These are phyloP conservation scores for Rhizoclosmatium globosum DNA, from an alignment of 192 early-diverging fungal genomes.

Conservation along the genomic window DNA sequence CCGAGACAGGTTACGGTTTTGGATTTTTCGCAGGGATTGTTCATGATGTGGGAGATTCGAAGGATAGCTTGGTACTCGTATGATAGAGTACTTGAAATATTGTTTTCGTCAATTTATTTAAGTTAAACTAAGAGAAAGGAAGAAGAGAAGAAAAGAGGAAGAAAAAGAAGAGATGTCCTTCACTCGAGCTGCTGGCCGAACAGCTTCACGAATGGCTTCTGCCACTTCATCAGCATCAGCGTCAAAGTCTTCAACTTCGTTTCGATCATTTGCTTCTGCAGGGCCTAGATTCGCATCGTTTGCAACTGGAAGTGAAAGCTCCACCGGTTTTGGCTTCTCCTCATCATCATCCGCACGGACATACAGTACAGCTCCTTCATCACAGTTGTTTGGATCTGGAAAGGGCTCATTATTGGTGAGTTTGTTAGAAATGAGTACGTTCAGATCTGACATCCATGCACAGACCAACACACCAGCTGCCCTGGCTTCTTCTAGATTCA, in stretches of 20 bases:
- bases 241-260: neutral
- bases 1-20: too few relatives aligned
- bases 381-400: neutral
- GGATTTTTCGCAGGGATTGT: too few relatives aligned
- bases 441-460: neutral
- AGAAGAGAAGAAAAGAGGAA: neutral
- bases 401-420: neutral
- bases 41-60: too few relatives aligned
- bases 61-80: too few relatives aligned
- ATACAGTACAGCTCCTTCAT: neutral
- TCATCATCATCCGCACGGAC: neutral
- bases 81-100: too few relatives aligned
- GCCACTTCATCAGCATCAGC: neutral
- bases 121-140: neutral
- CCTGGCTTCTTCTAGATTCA: neutral
- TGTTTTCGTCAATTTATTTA: neutral
- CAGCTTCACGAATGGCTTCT: neutral
- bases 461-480: slow-evolving; percentile 14
- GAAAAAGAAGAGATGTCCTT: too few relatives aligned
- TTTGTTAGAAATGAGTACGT: neutral
- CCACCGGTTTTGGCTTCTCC: neutral
- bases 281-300: neutral
- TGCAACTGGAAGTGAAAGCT: neutral
- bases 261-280: neutral
- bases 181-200: neutral